Evolutionary conservation across 768 basidiomycete species (phyloP), one percentile per base, ranked within the genome.

Genomic region (Boletellus emodensis): DNA sequence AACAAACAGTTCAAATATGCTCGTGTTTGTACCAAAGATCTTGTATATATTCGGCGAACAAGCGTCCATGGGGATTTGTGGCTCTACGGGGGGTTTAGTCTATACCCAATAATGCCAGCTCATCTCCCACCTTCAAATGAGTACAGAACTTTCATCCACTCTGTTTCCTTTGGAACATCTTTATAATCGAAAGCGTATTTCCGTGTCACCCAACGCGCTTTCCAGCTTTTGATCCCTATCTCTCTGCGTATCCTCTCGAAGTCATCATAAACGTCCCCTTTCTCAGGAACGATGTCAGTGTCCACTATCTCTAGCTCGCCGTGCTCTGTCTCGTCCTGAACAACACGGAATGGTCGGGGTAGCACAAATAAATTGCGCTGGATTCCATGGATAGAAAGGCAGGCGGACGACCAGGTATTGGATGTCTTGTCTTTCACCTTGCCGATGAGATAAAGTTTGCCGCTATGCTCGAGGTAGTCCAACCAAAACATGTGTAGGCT

Each of bases 101-200:
- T 33, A 44, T 26, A 28, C 12, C 10, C 30, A 12, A 42, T 14
- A 26, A 17, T 12, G 2, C 18, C 17, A 17, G 37, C 12, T 22
- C 15, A 53, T 4, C 11, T 60, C 83, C 56, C 52, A 92, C 95
- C 85, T 53, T 86, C 81, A 59, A 92, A 98, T 15, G 84, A 81
- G 65, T 96, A 97, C 2, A 94, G 80, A 3, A 95, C 91, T 67
- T 99, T 97, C 70, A 97, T 72, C 92, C 93, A 99, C 55, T 87
- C 78, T 64, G 94, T 85, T 17, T 81, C 85, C 49, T 81, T 75
- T 1, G 94, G 93, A 1, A 96, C 80, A 40, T 87, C 85, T 53
- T 77, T 74, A 32, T 46, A 51, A 9, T 91, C 94, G 63, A 99
- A 98, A 0, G 89, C 94, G 64, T 98, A 98, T 59, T 85, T 90